Percentiles rank a stretch among this genome's conserved stretches.
Evolutionary conservation across 2,329 filamentous ascomycete species (phyloP).

Genomic region (Xylaria digitata): DNA sequence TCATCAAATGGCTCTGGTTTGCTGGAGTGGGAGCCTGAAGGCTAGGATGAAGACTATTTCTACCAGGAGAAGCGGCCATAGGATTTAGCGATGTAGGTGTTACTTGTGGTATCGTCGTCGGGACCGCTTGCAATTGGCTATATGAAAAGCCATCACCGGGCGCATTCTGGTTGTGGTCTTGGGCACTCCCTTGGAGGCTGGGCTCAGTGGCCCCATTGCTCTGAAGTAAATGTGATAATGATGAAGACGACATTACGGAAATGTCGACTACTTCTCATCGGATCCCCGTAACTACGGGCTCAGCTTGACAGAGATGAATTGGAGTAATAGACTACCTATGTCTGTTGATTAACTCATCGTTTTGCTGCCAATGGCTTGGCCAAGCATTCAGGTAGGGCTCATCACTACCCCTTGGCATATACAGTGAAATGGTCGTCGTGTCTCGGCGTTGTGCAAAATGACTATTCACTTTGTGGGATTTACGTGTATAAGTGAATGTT

Average conservation of each 20-base stretch:
- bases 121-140: conserved; percentile 14
- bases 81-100: conserved; percentile 22
- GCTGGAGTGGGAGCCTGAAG: conserved; percentile 28
- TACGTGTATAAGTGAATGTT: conserved; percentile 6
- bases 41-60: conserved; percentile 5
- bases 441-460: conserved; percentile 3
- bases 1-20: conserved; percentile 41
- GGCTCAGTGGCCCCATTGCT: conserved; percentile 29
- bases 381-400: conserved; percentile 17
- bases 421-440: background rate
- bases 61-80: conserved; percentile 10
- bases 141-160: conserved; percentile 14
- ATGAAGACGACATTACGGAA: conserved; percentile 36
- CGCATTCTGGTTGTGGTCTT: conserved; percentile 15
- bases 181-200: conserved; percentile 4
- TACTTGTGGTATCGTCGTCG: conserved; percentile 17
- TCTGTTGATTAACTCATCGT: conserved; percentile 23
- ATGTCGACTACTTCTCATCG: conserved; percentile 1
- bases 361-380: conserved; percentile 29
- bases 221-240: conserved; percentile 40
- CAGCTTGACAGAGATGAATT: conserved; percentile 16
- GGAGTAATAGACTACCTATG: background rate
- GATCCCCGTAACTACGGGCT: conserved; percentile 6
- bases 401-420: conserved; percentile 13
- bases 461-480: conserved; percentile 7